Base-by-base conservation (phyloP, 2,329 filamentous ascomycete species). In the Claviceps sp. region DNA sequence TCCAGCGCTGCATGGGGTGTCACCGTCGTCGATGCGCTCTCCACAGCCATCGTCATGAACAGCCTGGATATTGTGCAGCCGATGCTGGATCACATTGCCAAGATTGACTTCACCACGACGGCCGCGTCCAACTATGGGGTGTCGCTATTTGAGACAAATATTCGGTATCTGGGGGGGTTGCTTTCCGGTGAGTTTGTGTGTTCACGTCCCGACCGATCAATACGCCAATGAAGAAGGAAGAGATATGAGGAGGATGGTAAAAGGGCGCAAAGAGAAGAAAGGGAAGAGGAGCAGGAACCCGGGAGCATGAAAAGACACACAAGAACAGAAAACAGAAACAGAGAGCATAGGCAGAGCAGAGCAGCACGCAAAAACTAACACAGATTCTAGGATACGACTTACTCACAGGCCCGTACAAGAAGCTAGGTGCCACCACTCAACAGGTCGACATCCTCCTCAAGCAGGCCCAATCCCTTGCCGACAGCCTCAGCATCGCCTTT, bases 141-240 rank as follows among this genome's bases (percentile, higher is more conserved):
- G 47, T 91, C 85, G 39, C 68, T 95, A 7, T 95, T 95, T 60
- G 89, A 95, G 68, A 94, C 88, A 0, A 95, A 87, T 0, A 95
- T 95, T 61, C 82, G 89, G 29, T 95, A 95, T 60, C 70, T 95
- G 1, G 89, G 80, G 9, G 89, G 88, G 16, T 74, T 95, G 59
- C 63, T 95, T 8, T 86, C 88, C 2, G 86, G 83, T 77, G 57
- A 20, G 59, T 47, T 17, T 20, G 2, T 13, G 2, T 13, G 29
- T 45, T 2, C 26, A 29, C 26, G 8, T 29, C 26, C 26, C 8
- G 26, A 8, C 26, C 8, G 26, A 29, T 29, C 26, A 29, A 9
- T 29, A 11, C 8, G 26, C 26, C 26, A 11, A 29, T 9, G 5
- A 36, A 46, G 6, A 5, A 29, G 16, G n/a, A 43, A 22, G 9